Evolutionary conservation across 768 basidiomycete species (phyloP).

Genomic region (Cystofilobasidium bisporidii): DNA sequence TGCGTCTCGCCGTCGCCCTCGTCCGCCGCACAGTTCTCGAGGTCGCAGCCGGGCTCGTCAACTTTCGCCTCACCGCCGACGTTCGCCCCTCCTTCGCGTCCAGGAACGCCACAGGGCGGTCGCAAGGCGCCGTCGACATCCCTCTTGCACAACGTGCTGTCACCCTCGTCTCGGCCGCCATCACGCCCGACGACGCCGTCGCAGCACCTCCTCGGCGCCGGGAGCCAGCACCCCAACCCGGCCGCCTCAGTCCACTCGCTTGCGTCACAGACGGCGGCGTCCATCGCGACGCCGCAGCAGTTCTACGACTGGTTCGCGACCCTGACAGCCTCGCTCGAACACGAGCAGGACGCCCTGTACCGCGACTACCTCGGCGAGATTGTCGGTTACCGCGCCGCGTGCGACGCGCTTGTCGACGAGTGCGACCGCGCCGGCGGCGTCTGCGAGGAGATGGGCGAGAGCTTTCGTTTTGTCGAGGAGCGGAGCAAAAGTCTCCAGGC

Average conservation of each 20-base stretch:
- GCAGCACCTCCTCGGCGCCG: slow-evolving; percentile 13
- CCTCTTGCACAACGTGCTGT: slow-evolving; percentile 21
- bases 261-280: slow-evolving; percentile 45
- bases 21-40: neutral
- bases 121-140: slow-evolving; percentile 10
- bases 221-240: slow-evolving; percentile 15
- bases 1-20: neutral
- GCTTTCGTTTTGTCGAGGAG: slow-evolving; percentile 81
- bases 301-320: slow-evolving; percentile 94
- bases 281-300: slow-evolving; percentile 83
- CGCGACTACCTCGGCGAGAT: slow-evolving; percentile 71
- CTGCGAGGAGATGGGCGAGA: slow-evolving; percentile 70
- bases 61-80: slow-evolving; percentile 15
- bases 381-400: slow-evolving; percentile 62
- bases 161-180: slow-evolving; percentile 24
- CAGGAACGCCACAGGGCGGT: slow-evolving; percentile 4
- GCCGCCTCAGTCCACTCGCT: slow-evolving; percentile 28
- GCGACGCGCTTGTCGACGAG: slow-evolving; percentile 60
- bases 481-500: slow-evolving; percentile 82
- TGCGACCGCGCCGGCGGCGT: slow-evolving; percentile 65
- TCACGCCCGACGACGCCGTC: slow-evolving; percentile 16
- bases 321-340: slow-evolving; percentile 79
- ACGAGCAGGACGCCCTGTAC: slow-evolving; percentile 88
- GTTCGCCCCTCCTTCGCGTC: slow-evolving; percentile 17
- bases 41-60: neutral